Conservation (phyloP, 768 basidiomycete genomes). For the Pseudohyphozyma bogoriensis region DNA sequence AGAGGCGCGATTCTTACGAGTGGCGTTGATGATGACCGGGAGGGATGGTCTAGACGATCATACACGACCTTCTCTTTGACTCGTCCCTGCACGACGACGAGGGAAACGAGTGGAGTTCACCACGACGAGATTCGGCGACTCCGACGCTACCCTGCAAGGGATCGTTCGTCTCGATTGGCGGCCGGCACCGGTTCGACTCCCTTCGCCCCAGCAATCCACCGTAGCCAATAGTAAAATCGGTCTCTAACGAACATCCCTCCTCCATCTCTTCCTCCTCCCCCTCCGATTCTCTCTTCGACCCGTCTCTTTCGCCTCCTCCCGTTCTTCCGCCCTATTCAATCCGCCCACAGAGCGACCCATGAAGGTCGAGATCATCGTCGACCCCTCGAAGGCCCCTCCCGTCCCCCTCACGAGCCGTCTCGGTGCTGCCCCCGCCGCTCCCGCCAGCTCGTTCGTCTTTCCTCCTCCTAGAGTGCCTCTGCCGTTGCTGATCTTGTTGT, state of each 20-base stretch:
- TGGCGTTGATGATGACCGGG: no score
- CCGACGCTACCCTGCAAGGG: no score
- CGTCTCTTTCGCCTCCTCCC: not conserved
- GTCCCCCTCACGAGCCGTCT: conserved; percentile 71
- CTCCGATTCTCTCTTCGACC: not conserved
- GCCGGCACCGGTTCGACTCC: not conserved
- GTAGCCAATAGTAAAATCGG: not conserved
- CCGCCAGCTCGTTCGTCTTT: conserved; percentile 21
- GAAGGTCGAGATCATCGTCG: conserved; percentile 96
- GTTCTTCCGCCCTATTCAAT: no score
- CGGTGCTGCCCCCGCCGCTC: conserved; percentile 49
- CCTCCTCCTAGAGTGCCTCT: not conserved
- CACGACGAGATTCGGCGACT: no score
- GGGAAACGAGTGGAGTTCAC: no score
- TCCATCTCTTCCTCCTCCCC: not conserved
- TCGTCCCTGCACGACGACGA: no score
- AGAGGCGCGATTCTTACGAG: no score
- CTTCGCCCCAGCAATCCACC: not conserved
- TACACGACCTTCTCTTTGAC: no score
- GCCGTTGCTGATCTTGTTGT: conserved; percentile 36
- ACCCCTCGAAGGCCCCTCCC: conserved; percentile 55
- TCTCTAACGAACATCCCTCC: not conserved
- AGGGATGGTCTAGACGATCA: no score
- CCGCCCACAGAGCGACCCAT: conserved; percentile 70
- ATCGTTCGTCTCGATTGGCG: no score